These are phyloP conservation scores for Chalciporus chontae DNA, from an alignment of 768 basidiomycete genomes.

Conservation along the genomic window DNA sequence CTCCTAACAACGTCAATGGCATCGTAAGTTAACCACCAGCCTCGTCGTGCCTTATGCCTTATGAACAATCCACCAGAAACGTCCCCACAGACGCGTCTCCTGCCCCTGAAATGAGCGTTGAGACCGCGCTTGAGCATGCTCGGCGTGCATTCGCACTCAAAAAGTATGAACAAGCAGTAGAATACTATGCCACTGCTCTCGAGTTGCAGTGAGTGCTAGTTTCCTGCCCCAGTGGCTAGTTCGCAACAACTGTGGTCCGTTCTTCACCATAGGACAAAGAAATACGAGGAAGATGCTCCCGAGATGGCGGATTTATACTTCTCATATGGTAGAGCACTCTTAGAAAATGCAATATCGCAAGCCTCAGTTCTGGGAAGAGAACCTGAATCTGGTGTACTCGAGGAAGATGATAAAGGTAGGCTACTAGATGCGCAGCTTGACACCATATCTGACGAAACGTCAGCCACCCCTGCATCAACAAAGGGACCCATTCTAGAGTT, in stretches of 20 bases:
- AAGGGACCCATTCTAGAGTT: constrained; percentile 71
- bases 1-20: constrained; percentile 11
- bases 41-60: background rate
- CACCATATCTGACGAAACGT: background rate
- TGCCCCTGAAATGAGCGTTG: constrained; percentile 34
- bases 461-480: constrained; percentile 31
- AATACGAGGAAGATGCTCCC: constrained; percentile 75
- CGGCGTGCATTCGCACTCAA: constrained; percentile 86
- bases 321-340: constrained; percentile 86
- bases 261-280: constrained; percentile 52
- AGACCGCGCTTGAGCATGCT: constrained; percentile 68
- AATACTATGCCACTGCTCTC: constrained; percentile 79
- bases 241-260: constrained; percentile 12
- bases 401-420: constrained; percentile 40
- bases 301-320: constrained; percentile 88
- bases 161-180: constrained; percentile 83
- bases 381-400: constrained; percentile 45
- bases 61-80: background rate
- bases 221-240: background rate
- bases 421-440: background rate
- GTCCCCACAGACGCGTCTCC: constrained; percentile 26
- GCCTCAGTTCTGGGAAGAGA: constrained; percentile 89
- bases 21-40: constrained; percentile 17
- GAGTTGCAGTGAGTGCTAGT: constrained; percentile 68
- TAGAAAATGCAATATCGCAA: constrained; percentile 89